phyloP scores from a whole-genome alignment of 2,329 filamentous ascomycete genomes.

The Camillea tinctor region DNA sequence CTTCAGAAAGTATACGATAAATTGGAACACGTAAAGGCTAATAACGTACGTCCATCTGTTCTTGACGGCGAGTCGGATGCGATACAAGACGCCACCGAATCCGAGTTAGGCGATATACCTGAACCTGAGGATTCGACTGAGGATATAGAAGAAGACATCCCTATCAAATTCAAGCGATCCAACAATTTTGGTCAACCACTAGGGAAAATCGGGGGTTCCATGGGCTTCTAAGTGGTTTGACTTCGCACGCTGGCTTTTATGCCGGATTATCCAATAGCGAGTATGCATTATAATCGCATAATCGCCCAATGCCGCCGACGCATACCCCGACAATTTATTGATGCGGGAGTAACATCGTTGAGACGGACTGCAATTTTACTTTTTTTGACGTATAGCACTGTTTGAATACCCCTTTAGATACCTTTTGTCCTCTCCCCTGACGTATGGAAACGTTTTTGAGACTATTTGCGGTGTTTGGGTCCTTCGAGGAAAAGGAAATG shows the following conservation, averaged over 20 bases:
- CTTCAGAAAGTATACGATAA: slow-evolving; percentile 50
- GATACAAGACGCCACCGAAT: not conserved
- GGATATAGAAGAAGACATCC: slow-evolving; percentile 20
- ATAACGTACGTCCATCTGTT: slow-evolving; percentile 46
- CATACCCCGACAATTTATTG: not conserved
- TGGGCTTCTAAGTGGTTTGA: not conserved
- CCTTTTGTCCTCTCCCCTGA: slow-evolving; percentile 7
- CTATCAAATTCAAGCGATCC: slow-evolving; percentile 22
- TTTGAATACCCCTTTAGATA: slow-evolving; percentile 20
- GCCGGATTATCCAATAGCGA: not conserved
- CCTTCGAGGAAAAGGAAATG: slow-evolving; percentile 13
- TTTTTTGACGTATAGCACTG: slow-evolving; percentile 6
- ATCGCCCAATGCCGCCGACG: not conserved
- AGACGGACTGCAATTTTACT: slow-evolving; percentile 1
- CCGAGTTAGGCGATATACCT: slow-evolving; percentile 3
- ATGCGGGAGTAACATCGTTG: not conserved
- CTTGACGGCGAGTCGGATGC: slow-evolving; percentile 26
- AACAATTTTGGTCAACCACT: slow-evolving; percentile 31
- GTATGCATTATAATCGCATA: slow-evolving; percentile 4
- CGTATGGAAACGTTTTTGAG: slow-evolving; percentile 7
- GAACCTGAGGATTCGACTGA: slow-evolving; percentile 11
- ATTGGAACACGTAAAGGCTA: slow-evolving; percentile 46
- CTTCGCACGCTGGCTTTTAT: not conserved
- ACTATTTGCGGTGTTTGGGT: slow-evolving; percentile 13
- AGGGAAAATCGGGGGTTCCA: slow-evolving; percentile 19